Percentiles rank a stretch among this genome's conserved stretches.
phyloP scores from a whole-genome alignment of 331 rosid genomes.

The Acacia concinna region DNA sequence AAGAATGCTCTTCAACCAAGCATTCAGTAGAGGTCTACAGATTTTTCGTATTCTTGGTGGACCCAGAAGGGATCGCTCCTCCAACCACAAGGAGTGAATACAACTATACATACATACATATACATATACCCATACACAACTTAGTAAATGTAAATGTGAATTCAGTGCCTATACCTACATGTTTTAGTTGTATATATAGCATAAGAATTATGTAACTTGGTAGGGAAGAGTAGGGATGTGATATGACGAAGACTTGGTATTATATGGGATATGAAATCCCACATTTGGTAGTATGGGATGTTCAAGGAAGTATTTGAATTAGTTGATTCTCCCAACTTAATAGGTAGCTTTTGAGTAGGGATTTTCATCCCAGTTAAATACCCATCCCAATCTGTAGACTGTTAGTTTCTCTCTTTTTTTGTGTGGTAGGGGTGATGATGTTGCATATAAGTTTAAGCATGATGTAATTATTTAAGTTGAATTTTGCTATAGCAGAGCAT shows the following conservation, averaged over 20 bases:
- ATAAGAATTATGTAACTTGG: background rate
- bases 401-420: background rate
- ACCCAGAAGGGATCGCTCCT: slow-evolving; percentile 61
- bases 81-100: slow-evolving; percentile 63
- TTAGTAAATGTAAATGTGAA: slow-evolving; percentile 18
- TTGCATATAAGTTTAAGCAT: background rate
- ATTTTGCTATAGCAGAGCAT: background rate
- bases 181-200: background rate
- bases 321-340: background rate
- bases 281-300: background rate
- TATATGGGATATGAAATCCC: background rate
- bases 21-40: slow-evolving; percentile 96
- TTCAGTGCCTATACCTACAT: background rate
- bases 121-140: rapidly evolving
- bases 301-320: background rate
- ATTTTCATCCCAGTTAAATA: background rate
- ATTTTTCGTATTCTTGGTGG: slow-evolving; percentile 95
- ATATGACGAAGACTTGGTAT: too few relatives aligned
- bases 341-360: background rate
- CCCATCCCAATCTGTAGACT: background rate
- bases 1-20: slow-evolving; percentile 96
- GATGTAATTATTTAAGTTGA: background rate
- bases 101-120: background rate
- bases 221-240: background rate
- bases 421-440: background rate